Base-by-base conservation (phyloP, 2,329 filamentous ascomycete genomes). In the Scytalidium lignicola region DNA sequence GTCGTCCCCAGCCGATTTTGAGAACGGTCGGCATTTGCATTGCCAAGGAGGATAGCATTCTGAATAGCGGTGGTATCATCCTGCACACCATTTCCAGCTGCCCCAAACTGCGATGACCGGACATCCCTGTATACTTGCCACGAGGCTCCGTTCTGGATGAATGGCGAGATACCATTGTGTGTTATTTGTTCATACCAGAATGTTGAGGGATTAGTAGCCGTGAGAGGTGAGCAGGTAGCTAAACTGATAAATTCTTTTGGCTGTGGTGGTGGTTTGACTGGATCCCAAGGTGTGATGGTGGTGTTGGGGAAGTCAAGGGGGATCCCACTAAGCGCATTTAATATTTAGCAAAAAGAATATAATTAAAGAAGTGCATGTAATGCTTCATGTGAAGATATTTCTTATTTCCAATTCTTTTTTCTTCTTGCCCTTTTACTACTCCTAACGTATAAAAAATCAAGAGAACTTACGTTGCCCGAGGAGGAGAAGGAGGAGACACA, bases 91-190 rank as follows among this genome's bases (percentile, higher is more conserved):
- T 22, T 26, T 7, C 41, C 32, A 6, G 9, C 15, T 6, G 41
- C 41, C 8, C 41, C 41, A 20, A 37, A 37, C n/a, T 37, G 32
- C 12, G 32, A 37, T 4, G 32, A 9, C 19, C 20, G 19, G 19
- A 43, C 41, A 18, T 43, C 20, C 13, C 41, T 21, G 19, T n/a
- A 43, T n/a, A 43, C 41, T 18, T 21, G 19, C 41, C 41, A 43
- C 13, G 19, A 21, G 41, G 41, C 41, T 15, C 79, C 73, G 42
- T 75, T 72, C 1, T 68, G 62, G 29, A 84, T 63, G 0, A 81
- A 67, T 0, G 79, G 77, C 1, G 41, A 43, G 17, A 43, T 43
- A 15, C 41, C 41, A 20, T 43, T 43, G 19, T 43, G 41, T 13
- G 41, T 43, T 22, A 43, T 43, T 17, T 37, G 32, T 37, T 37